Evolutionary conservation across 768 basidiomycete species (phyloP), one percentile per base, ranked within the genome.

Genomic region (Chalciporus chontae): DNA sequence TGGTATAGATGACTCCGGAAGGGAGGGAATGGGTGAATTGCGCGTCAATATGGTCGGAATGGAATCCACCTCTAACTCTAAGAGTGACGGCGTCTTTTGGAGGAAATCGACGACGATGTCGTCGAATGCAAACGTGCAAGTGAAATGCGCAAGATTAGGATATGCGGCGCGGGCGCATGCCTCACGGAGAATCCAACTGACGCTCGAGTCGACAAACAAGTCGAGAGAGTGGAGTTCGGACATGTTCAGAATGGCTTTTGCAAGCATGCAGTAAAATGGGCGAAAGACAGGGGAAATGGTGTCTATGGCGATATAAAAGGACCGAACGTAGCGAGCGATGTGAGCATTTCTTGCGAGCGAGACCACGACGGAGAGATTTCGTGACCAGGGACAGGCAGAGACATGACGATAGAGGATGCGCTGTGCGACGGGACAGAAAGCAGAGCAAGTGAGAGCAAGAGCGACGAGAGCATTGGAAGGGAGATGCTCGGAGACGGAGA

Each of bases 381-480:
- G 69, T 4, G 73, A 67, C 52, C 66, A 58, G 7, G 72, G 57
- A 26, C 80, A 75, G 46, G 81, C 55, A 43, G 70, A 62, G 55
- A 89, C 57, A 59, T 78, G 66, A 47, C 83, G 76, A 66, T 85
- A 90, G 66, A 90, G 83, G 31, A 73, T 63, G 51, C 80, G 79
- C 51, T 79, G 80, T 0, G 83, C 83, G 56, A 80, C 65, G 47
- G 69, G 69, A 53, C 70, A 68, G 60, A 84, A 58, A 29, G 62
- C 54, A 13, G 74, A 62, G 53, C 55, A 68, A 7, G 79, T 71
- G 17, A 62, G 67, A 2, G 84, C 73, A 55, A 85, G 71, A 10
- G 75, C 63, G 42, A 72, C 67, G 57, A 87, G 80, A n/a, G 66
- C 54, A 47, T 40, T 45, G 39, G 19, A 63, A 59, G 62, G 55